These are phyloP conservation scores for Arthroderma sp. DNA, from an alignment of 2,329 filamentous ascomycete species.

Conservation along the genomic window DNA sequence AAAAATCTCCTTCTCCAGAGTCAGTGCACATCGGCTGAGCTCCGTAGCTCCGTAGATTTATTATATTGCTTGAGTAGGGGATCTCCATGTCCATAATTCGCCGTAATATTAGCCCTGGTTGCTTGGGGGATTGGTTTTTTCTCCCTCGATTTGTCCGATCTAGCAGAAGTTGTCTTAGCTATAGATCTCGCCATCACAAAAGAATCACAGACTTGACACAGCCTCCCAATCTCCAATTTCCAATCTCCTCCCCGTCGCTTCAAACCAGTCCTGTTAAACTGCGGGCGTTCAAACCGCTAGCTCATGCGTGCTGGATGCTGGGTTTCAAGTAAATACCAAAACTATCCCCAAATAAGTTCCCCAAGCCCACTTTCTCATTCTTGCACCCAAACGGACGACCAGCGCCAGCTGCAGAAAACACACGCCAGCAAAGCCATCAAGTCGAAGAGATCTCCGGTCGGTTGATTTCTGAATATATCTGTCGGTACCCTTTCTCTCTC, in stretches of 20 bases:
- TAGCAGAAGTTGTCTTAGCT: background rate
- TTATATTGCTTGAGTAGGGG: background rate
- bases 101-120: background rate
- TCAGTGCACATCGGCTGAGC: background rate
- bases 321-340: background rate
- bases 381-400: background rate
- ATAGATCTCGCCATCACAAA: background rate
- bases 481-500: no score
- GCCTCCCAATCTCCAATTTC: no score
- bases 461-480: no score
- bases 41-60: background rate
- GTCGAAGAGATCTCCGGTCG: no score
- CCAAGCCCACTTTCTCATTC: background rate
- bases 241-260: no score
- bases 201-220: background rate
- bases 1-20: background rate
- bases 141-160: background rate
- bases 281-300: background rate
- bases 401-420: no score
- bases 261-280: background rate
- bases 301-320: background rate
- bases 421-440: no score
- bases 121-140: background rate
- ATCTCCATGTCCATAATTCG: slow-evolving; percentile 1
- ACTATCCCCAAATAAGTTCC: background rate